Conservation (phyloP, 2,329 filamentous ascomycete genomes). For the Penicillium sp. region DNA sequence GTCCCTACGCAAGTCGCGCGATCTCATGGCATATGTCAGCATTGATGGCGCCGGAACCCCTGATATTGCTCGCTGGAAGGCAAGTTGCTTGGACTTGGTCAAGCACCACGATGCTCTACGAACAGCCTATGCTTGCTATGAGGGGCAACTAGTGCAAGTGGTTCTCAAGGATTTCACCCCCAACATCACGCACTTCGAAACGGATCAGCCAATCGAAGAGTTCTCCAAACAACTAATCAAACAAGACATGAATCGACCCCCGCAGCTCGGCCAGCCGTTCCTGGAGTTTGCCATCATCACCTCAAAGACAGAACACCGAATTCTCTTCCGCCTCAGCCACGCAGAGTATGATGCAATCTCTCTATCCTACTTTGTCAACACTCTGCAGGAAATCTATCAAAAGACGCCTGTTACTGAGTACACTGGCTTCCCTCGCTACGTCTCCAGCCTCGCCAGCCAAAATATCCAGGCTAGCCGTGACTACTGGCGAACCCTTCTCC, state of each 20-base stretch:
- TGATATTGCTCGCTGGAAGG: conserved; percentile 6
- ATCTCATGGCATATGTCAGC: conserved; percentile 11
- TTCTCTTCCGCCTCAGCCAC: conserved; percentile 9
- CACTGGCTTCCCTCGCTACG: not conserved
- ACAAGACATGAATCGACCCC: conserved; percentile 6
- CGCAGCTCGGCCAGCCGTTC: conserved; percentile 10
- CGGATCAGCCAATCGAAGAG: conserved; percentile 4
- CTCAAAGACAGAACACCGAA: not conserved
- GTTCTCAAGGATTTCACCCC: conserved; percentile 4
- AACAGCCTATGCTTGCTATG: conserved; percentile 4
- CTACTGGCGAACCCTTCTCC: conserved; percentile 12
- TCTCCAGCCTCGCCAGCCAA: not conserved
- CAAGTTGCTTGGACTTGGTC: conserved; percentile 6
- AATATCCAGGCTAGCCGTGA: not conserved
- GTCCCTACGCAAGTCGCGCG: conserved; percentile 7
- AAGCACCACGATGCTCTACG: conserved; percentile 8
- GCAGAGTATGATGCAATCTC: conserved; percentile 15
- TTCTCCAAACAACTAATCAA: conserved; percentile 5
- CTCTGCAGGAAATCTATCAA: conserved; percentile 7
- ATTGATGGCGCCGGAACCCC: conserved; percentile 3
- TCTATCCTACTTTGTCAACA: conserved; percentile 11
- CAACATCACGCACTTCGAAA: not conserved
- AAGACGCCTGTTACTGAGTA: not conserved
- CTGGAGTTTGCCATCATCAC: conserved; percentile 11
- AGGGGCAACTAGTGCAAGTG: conserved; percentile 5